A percentile compares a stretch with the other conserved stretches of the same genome.
These are phyloP conservation scores for Poronia punctata DNA, from an alignment of 495 filamentous ascomycete species.

Conservation along the genomic window DNA sequence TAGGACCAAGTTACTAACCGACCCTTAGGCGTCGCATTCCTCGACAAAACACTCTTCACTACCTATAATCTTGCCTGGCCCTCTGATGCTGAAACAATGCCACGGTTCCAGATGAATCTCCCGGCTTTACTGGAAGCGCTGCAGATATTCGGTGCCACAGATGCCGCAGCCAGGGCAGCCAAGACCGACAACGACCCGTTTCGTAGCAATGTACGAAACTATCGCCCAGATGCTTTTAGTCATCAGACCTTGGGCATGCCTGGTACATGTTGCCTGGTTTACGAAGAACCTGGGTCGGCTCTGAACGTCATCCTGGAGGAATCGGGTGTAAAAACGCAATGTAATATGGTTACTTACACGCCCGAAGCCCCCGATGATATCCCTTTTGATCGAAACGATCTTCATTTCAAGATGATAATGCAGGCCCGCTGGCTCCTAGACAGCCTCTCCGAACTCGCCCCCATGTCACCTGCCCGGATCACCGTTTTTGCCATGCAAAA, in stretches of 20 bases:
- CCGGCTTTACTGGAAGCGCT: conserved; percentile 85
- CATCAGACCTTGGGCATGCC: conserved; percentile 68
- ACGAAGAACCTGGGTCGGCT: conserved; percentile 62
- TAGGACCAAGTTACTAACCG: conserved; percentile 4
- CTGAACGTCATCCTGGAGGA: conserved; percentile 79
- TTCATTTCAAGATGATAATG: conserved; percentile 93
- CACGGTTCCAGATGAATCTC: conserved; percentile 74
- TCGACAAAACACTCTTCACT: conserved; percentile 80
- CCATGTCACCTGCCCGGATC: conserved; percentile 53
- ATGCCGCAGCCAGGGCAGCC: conserved; percentile 48
- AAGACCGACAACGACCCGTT: conserved; percentile 46
- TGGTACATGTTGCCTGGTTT: conserved; percentile 75
- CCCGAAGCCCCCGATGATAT: conserved; percentile 64
- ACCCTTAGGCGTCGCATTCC: conserved; percentile 63
- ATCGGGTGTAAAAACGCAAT: conserved; percentile 79
- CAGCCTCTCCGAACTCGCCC: conserved; percentile 74
- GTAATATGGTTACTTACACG: conserved; percentile 86
- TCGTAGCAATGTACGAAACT: conserved; percentile 46
- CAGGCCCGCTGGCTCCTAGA: conserved; percentile 75
- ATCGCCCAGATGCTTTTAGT: conserved; percentile 63
- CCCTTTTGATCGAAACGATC: conserved; percentile 68
- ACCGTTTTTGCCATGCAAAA: conserved; percentile 57
- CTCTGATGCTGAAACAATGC: conserved; percentile 32
- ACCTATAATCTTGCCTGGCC: conserved; percentile 56
- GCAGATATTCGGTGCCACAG: conserved; percentile 82